Evolutionary conservation across 1,284 basidiomycete genomes (phyloP), one percentile per base, ranked within the genome.

Genomic region (Inonotus hispidus): DNA sequence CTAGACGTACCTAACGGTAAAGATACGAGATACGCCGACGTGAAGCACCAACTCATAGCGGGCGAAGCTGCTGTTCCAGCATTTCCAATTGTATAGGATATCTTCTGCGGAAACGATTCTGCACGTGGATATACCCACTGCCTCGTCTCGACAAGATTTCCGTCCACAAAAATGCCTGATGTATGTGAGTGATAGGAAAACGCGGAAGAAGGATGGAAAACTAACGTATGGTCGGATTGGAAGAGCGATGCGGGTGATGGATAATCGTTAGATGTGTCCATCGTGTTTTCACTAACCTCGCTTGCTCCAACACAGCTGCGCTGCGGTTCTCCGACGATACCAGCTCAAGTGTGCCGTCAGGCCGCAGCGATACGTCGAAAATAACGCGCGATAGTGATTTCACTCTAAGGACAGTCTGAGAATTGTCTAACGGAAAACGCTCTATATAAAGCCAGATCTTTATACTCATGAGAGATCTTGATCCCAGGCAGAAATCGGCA

Each of bases 391-490:
- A 35, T 16, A 54, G 47, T 19, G 77, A 67, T 29, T 74, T 73
- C 32, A 81, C 74, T 3, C 73, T 71, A 67, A 86, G 84, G 45
- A 88, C 63, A 3, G 70, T 68, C 61, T 81, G 78, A 2, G 75
- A 66, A 45, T 68, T 64, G 14, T 70, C 68, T 14, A 71, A 68
- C 1, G 88, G 84, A 43, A 84, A 71, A 43, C 73, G 75, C 62
- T 87, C 85, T 16, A 90, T 74, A 78, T 83, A 85, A 1, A 87
- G 68, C 88, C 89, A 91, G 23, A 82, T 74, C 88, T 90, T 57
- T 56, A 63, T 37, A 50, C 57, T 56, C 4, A 25, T 38, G 27
- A 63, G 54, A 11, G 57, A 37, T 56, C 56, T 53, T 53, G 63
- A 29, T 50, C 23, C 53, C 27, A 37, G 37, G 53, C 16, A 35